Percentiles rank a stretch among this genome's conserved stretches.
Conservation (phyloP, 2,329 filamentous ascomycete genomes). For the Diatrype stigma region DNA sequence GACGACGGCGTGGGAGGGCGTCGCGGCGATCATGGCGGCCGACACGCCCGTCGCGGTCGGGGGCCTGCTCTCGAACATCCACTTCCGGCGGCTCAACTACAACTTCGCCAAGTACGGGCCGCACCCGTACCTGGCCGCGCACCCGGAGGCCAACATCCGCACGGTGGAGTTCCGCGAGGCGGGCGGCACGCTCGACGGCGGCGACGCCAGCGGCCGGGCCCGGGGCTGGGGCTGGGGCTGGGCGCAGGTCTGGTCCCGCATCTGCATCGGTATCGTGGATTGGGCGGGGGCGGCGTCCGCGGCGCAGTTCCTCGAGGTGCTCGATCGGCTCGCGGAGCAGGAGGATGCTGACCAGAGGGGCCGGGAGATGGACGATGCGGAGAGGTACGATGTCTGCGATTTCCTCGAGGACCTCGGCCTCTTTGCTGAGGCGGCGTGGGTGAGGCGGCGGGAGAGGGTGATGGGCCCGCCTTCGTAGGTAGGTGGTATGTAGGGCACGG, state of each 20-base stretch:
- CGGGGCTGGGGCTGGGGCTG: too few species aligned
- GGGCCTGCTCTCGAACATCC: conserved; percentile 10
- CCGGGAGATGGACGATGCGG: conserved; percentile 1
- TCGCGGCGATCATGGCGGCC: conserved; percentile 20
- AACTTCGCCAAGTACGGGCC: conserved; percentile 16
- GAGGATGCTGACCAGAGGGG: conserved; percentile 22
- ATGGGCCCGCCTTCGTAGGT: conserved; percentile 15
- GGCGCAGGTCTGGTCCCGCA: conserved; percentile 15
- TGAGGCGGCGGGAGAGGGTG: conserved; percentile 15
- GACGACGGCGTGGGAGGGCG: conserved; percentile 5
- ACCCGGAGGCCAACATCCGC: not conserved
- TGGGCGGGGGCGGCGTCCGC: conserved; percentile 10
- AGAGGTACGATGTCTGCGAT: conserved; percentile 32
- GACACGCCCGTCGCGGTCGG: conserved; percentile 20
- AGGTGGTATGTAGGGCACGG: too few species aligned
- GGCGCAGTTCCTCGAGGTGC: conserved; percentile 17
- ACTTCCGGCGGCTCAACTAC: conserved; percentile 15
- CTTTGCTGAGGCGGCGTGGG: conserved; percentile 23
- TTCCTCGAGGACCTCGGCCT: conserved; percentile 32
- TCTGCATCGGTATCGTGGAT: conserved; percentile 28
- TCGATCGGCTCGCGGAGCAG: conserved; percentile 23
- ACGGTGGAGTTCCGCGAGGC: conserved; percentile 36
- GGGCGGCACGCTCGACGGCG: conserved; percentile 27
- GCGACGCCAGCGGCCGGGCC: too few species aligned
- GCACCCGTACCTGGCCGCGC: not conserved